Evolutionary conservation across 345 rosid genomes (phyloP), one percentile per base, ranked within the genome.

Genomic region (Geranium brycei): DNA sequence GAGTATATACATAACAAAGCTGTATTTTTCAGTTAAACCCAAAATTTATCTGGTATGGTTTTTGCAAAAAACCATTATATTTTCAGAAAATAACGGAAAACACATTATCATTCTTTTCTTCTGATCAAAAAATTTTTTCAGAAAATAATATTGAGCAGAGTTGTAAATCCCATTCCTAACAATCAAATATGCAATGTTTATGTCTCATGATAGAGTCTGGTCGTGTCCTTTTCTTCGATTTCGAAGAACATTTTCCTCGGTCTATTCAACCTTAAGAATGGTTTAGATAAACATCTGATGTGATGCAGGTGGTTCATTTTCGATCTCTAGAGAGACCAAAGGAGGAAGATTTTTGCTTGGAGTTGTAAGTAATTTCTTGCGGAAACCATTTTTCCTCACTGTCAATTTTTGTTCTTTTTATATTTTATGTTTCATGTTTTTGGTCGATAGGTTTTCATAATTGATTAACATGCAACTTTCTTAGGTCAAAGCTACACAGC

Each of bases 311-410:
- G 66, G 99, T 93, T 68, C 97, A 75, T 78, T 93, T 93, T 62
- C 97, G 97, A 65, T 73, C 88, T 10, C 62, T 93, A 75, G 97
- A 93, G 69, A 87, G 78, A 72, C 92, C 97, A 14, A 93, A 90
- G 75, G 97, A 88, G 68, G 99, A 90, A 30, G 97, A 82, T 71
- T 93, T 93, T 65, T 71, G 76, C 66, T 68, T 93, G 62, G 99
- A 93, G 79, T 72, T 93, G 99, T 93, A 73, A 91, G 97, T 78
- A 64, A 59, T 62, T 35, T 57, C 68, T 51, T 51, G 30, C 23
- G 28, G 31, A 56, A 63, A 35, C 11, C 65, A 35, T 35, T 35
- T 12, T 38, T 28, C 17, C 62, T 23, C 57, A 40, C 57, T 17
- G 41, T 57, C 14, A 17, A 19, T 31, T 61, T 38, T 53, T 69